phyloP scores from a whole-genome alignment of 345 rosid genomes.

The Euphorbia lathyris region DNA sequence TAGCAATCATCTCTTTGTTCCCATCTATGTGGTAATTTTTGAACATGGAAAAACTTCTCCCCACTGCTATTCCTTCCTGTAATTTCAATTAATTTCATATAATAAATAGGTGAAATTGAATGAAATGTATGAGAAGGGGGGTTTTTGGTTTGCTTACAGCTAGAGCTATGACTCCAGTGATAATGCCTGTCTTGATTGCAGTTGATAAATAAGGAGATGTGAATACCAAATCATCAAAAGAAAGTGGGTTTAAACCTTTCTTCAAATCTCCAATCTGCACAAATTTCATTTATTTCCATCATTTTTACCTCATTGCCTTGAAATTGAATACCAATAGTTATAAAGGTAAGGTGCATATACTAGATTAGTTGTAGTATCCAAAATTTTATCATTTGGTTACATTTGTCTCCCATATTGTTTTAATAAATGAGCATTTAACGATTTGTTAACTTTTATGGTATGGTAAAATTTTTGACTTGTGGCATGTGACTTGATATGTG shows the following conservation, averaged over 20 bases:
- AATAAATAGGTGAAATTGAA: not conserved
- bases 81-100: not conserved
- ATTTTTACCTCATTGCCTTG: no score
- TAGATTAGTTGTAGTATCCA: no score
- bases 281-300: not conserved
- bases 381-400: no score
- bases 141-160: constrained; percentile 67
- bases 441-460: no score
- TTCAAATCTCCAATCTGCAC: constrained; percentile 71
- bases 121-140: not conserved
- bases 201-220: constrained; percentile 57
- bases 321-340: no score
- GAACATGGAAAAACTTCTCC: constrained; percentile 88
- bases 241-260: constrained; percentile 80
- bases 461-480: no score
- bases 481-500: no score
- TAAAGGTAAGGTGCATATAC: no score
- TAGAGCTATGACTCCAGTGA: constrained; percentile 86
- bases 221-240: constrained; percentile 60
- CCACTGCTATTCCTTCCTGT: constrained; percentile 97
- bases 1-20: constrained; percentile 95
- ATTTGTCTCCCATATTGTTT: no score
- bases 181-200: constrained; percentile 69
- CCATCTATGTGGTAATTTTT: constrained; percentile 91
- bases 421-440: no score